phyloP scores from a whole-genome alignment of 2,329 filamentous ascomycete species.

The Fusarium annulatum region DNA sequence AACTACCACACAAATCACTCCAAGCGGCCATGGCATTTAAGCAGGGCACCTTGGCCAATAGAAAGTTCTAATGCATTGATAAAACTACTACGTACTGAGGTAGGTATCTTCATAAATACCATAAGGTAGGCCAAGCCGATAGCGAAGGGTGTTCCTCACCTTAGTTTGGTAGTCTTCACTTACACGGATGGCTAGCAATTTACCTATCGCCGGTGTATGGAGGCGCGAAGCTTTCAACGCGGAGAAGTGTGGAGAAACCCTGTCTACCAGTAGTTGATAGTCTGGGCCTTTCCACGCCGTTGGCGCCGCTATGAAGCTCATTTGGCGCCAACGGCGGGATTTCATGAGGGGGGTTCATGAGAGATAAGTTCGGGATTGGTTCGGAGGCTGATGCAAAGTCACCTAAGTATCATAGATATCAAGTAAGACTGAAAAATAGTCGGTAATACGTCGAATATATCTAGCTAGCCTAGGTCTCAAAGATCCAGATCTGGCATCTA shows the following conservation, averaged over 20 bases:
- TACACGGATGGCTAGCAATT: background rate
- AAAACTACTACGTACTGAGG: background rate
- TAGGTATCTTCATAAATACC: background rate
- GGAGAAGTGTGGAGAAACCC: background rate
- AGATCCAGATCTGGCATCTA: background rate
- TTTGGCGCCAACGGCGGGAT: background rate
- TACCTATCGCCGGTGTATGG: background rate
- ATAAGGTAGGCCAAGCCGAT: background rate
- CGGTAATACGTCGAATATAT: background rate
- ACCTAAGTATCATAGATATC: background rate
- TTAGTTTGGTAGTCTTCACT: background rate
- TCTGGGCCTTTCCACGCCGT: background rate
- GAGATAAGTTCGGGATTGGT: background rate
- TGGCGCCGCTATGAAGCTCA: background rate
- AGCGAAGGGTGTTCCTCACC: background rate
- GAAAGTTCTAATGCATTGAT: background rate
- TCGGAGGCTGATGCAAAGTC: background rate
- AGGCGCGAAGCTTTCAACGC: background rate
- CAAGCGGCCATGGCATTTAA: background rate
- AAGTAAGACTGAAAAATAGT: background rate
- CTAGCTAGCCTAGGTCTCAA: background rate
- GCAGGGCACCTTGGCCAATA: background rate
- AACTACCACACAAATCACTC: background rate
- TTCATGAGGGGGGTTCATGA: background rate
- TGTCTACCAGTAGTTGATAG: background rate